phyloP scores from a whole-genome alignment of 2,329 filamentous ascomycete species.

The Trichoderma cornu-damae region DNA sequence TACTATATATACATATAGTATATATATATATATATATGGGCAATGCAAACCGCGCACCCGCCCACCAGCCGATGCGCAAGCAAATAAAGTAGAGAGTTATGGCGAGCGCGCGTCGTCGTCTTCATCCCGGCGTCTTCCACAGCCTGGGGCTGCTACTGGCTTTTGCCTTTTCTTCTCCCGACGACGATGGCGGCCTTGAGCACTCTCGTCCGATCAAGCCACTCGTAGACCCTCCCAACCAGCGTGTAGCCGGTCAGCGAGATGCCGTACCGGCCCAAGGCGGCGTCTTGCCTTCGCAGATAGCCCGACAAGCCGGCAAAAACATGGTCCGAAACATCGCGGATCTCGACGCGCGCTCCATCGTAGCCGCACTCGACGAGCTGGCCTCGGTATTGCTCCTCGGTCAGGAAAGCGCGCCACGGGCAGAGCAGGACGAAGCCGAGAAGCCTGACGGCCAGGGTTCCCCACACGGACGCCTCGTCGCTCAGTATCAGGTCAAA shows the following conservation, averaged over 20 bases:
- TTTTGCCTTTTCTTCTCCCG: constrained; percentile 21
- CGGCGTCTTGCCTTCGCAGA: constrained; percentile 34
- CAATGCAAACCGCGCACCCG: too few species aligned
- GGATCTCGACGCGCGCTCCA: constrained; percentile 36
- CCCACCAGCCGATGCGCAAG: too few species aligned
- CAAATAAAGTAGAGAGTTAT: too few species aligned
- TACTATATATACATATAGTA: too few species aligned
- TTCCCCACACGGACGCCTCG: constrained; percentile 27
- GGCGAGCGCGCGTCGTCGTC: too few species aligned
- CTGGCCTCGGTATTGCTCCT: constrained; percentile 40
- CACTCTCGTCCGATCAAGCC: constrained; percentile 34
- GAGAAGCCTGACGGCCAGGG: constrained; percentile 36
- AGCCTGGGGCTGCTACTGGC: neutral
- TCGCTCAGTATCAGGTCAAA: constrained; percentile 48
- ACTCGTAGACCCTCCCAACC: constrained; percentile 35
- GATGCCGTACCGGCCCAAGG: constrained; percentile 34
- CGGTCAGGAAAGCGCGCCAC: constrained; percentile 44
- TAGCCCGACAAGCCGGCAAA: constrained; percentile 46
- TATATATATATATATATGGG: too few species aligned
- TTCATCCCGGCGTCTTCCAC: neutral
- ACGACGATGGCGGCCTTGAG: constrained; percentile 36
- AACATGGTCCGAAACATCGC: constrained; percentile 49
- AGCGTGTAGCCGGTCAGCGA: constrained; percentile 35
- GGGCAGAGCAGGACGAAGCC: constrained; percentile 47
- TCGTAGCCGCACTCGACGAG: constrained; percentile 46